phyloP scores from a whole-genome alignment of 164 flowering plant species.

The Sedum album region DNA sequence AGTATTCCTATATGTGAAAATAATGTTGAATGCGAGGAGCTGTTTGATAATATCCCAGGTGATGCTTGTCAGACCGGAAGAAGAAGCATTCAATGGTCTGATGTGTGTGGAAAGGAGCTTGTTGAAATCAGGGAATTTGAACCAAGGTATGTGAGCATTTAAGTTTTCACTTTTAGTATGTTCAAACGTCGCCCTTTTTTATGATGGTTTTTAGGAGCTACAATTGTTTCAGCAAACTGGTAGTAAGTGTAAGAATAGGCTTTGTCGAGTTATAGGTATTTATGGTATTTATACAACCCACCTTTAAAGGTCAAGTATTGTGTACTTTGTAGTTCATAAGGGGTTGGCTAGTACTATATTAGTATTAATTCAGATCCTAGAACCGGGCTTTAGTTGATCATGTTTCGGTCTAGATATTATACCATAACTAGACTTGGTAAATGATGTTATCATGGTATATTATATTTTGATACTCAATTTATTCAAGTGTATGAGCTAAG shows the following conservation, averaged over 20 bases:
- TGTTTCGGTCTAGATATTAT: too few relatives aligned
- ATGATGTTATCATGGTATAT: too few relatives aligned
- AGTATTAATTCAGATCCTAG: conserved; percentile 20
- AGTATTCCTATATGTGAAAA: conserved; percentile 20
- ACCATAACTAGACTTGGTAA: too few relatives aligned
- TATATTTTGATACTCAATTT: too few relatives aligned
- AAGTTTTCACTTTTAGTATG: neutral
- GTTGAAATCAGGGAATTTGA: conserved; percentile 79
- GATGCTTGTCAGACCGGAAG: conserved; percentile 26
- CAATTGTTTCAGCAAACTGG: too few relatives aligned
- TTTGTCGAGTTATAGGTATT: neutral
- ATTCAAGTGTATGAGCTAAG: neutral
- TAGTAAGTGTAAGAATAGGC: neutral
- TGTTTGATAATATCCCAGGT: conserved; percentile 21
- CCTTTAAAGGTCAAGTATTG: neutral
- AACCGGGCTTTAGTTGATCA: too few relatives aligned
- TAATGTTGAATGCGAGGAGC: conserved; percentile 15
- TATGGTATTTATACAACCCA: neutral
- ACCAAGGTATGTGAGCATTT: conserved; percentile 49
- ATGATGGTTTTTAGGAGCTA: too few relatives aligned
- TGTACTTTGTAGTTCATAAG: neutral
- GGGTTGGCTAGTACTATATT: neutral
- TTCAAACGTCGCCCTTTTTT: neutral
- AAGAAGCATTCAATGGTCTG: conserved; percentile 89
- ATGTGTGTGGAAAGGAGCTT: conserved; percentile 73